phyloP scores from a whole-genome alignment of 495 filamentous ascomycete species.

The Pyronema domesticum region DNA sequence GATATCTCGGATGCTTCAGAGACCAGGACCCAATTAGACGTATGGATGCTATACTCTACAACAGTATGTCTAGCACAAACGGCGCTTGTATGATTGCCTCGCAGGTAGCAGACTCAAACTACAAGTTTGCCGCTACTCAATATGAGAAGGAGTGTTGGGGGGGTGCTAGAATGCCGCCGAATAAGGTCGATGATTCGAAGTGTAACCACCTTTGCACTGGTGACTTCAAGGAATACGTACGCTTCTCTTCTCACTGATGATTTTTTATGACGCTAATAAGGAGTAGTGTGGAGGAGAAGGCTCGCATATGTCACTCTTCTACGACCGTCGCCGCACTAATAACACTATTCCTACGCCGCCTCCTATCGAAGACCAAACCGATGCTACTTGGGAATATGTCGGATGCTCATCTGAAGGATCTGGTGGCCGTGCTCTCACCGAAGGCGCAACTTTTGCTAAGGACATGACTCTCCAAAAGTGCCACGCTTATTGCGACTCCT shows the following conservation, averaged over 20 bases:
- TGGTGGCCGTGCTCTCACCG: conserved; percentile 12
- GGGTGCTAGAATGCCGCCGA: conserved; percentile 23
- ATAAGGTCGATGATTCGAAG: conserved; percentile 20
- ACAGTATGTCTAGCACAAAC: conserved; percentile 21
- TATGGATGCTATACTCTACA: conserved; percentile 21
- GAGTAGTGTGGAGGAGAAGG: conserved; percentile 29
- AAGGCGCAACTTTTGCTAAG: conserved; percentile 3
- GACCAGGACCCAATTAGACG: conserved; percentile 23
- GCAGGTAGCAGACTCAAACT: conserved; percentile 1
- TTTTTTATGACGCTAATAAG: neutral
- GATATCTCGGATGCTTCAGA: conserved; percentile 26
- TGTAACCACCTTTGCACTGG: conserved; percentile 27
- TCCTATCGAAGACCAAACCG: neutral
- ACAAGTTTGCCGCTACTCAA: conserved; percentile 25
- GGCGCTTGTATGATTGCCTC: conserved; percentile 23
- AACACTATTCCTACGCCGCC: conserved; percentile 2
- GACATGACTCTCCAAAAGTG: conserved; percentile 13
- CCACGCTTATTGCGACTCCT: conserved; percentile 11
- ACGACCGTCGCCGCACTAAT: conserved; percentile 17
- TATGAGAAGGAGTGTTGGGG: conserved; percentile 29
- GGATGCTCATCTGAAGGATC: conserved; percentile 17
- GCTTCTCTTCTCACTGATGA: neutral
- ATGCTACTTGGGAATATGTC: conserved; percentile 6
- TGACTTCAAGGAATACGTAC: conserved; percentile 23
- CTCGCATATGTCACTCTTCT: conserved; percentile 28